Conservation (phyloP, 371 early-diverging fungal species). For the Lichtheimia hyalospora region DNA sequence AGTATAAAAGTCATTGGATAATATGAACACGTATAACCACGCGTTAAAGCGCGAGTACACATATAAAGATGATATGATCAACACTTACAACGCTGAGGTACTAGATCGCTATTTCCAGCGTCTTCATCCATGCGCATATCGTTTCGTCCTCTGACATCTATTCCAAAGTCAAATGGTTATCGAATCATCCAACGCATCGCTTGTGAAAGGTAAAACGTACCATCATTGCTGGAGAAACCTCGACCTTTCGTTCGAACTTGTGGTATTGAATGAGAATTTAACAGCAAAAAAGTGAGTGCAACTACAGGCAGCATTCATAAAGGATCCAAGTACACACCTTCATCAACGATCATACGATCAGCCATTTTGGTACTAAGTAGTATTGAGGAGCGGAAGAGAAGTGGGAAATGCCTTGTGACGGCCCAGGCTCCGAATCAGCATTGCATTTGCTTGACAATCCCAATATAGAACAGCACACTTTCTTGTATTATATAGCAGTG, state of each 20-base stretch:
- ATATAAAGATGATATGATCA: neutral
- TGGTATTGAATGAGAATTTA: conserved; percentile 2
- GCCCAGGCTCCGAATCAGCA: too few species aligned
- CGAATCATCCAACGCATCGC: too few species aligned
- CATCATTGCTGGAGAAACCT: conserved; percentile 24
- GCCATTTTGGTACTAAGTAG: neutral
- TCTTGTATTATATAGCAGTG: too few species aligned
- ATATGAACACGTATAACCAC: too few species aligned
- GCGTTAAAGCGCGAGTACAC: neutral
- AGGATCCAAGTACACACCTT: conserved; percentile 32
- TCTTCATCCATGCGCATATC: conserved; percentile 14
- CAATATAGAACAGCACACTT: too few species aligned
- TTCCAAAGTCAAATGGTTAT: too few species aligned
- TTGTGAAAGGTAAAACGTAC: neutral
- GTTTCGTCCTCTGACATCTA: neutral
- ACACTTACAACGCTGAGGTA: conserved; percentile 65
- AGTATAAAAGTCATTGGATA: neutral
- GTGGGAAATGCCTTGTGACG: too few species aligned
- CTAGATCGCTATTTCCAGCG: conserved; percentile 31
- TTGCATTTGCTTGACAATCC: too few species aligned
- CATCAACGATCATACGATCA: conserved; percentile 62
- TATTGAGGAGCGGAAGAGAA: too few species aligned
- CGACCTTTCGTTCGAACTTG: conserved; percentile 38
- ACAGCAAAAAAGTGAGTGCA: neutral
- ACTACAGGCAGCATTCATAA: neutral